A percentile compares a stretch with the other conserved stretches of the same genome.
Evolutionary conservation across 208 protist genomes (phyloP).

Genomic region (Crithidia sp.): DNA sequence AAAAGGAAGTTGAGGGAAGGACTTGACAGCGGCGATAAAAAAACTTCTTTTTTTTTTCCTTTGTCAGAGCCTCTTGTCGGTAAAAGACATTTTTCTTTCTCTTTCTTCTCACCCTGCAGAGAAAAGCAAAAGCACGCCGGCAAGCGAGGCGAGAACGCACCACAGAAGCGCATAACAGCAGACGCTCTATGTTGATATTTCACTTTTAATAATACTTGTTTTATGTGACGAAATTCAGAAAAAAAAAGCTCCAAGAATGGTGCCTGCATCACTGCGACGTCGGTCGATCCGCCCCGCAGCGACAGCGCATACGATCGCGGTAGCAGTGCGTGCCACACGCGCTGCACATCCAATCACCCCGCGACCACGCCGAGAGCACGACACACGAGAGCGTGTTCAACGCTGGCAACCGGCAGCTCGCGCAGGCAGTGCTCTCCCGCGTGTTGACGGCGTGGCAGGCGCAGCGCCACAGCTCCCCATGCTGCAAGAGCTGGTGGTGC

Average conservation of each 20-base stretch:
- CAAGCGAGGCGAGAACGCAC: no score
- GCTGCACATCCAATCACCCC: slow-evolving; percentile 74
- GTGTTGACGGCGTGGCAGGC: slow-evolving; percentile 72
- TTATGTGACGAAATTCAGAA: no score
- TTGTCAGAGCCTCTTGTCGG: no score
- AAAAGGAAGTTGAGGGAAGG: slow-evolving; percentile 18
- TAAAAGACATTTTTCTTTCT: no score
- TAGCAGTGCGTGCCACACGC: slow-evolving; percentile 68
- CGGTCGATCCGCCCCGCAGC: slow-evolving; percentile 46
- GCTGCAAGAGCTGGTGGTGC: slow-evolving; percentile 59
- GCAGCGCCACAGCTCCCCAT: slow-evolving; percentile 62
- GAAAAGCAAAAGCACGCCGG: no score
- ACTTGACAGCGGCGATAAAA: neutral
- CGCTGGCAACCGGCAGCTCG: slow-evolving; percentile 63
- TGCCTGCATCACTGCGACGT: neutral
- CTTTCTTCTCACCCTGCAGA: no score
- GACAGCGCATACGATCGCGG: slow-evolving; percentile 49
- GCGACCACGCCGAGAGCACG: slow-evolving; percentile 67
- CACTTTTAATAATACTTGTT: no score
- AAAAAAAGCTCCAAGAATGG: no score
- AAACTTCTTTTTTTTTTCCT: no score
- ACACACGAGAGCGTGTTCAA: slow-evolving; percentile 39
- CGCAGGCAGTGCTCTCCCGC: slow-evolving; percentile 27
- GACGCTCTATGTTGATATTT: no score
- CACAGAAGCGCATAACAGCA: no score